Evolutionary conservation across 2,329 filamentous ascomycete genomes (phyloP).

Genomic region (Aspergillus sp.): DNA sequence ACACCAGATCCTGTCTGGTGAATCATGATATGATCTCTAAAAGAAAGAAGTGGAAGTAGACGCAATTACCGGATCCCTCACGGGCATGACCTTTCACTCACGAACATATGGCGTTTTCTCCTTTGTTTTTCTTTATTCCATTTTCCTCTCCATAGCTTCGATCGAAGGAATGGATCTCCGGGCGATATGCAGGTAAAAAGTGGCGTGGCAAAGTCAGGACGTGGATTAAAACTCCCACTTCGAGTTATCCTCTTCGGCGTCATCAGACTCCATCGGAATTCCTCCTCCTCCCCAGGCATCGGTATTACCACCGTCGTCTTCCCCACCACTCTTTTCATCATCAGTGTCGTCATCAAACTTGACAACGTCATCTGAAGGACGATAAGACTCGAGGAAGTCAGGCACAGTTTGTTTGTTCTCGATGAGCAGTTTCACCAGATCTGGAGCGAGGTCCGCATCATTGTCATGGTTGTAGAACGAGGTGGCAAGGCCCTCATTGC

Average conservation of each 20-base stretch:
- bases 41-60: not conserved
- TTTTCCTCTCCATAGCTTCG: no score
- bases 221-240: slow-evolving; percentile 6
- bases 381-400: slow-evolving; percentile 71
- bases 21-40: not conserved
- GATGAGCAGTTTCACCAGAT: slow-evolving; percentile 76
- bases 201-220: not conserved
- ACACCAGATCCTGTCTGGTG: not conserved
- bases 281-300: slow-evolving; percentile 21
- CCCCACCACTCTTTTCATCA: slow-evolving; percentile 35
- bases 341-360: slow-evolving; percentile 59
- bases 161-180: not conserved
- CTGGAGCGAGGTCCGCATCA: slow-evolving; percentile 71
- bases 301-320: slow-evolving; percentile 19
- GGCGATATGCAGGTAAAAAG: not conserved
- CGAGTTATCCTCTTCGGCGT: not conserved
- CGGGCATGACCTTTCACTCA: not conserved
- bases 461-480: slow-evolving; percentile 84
- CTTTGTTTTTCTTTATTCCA: no score
- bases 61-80: not conserved
- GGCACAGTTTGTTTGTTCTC: slow-evolving; percentile 79
- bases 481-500: slow-evolving; percentile 79
- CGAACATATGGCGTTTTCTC: not conserved
- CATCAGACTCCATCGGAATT: slow-evolving; percentile 10
- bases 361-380: slow-evolving; percentile 38